Conservation (phyloP, 2,329 filamentous ascomycete species). For the Colletotrichum liaoningense region DNA sequence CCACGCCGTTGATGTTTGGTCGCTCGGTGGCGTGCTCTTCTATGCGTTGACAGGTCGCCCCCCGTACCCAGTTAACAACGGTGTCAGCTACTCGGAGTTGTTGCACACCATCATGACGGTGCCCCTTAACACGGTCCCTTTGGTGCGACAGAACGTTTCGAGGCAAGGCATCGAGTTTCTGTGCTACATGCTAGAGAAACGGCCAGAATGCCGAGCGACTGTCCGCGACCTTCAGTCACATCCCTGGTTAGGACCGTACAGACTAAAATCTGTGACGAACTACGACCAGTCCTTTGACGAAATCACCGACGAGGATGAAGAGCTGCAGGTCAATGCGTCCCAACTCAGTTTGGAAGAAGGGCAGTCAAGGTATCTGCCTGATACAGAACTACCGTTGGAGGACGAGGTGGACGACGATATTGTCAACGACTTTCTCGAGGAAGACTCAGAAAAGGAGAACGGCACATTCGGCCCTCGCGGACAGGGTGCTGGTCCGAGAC, state of each 20-base stretch:
- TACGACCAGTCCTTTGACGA: conserved; percentile 68
- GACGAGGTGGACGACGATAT: conserved; percentile 51
- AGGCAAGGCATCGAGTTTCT: conserved; percentile 79
- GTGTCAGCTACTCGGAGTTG: conserved; percentile 82
- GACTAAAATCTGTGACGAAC: conserved; percentile 38
- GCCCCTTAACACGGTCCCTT: conserved; percentile 72
- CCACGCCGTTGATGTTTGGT: conserved; percentile 96
- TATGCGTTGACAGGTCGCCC: conserved; percentile 83
- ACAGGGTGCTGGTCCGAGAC: conserved; percentile 48
- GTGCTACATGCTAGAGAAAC: conserved; percentile 81
- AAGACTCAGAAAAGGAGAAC: conserved; percentile 85
- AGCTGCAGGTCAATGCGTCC: conserved; percentile 69
- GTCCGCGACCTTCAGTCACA: conserved; percentile 77
- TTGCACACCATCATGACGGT: conserved; percentile 88
- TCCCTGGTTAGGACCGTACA: conserved; percentile 72
- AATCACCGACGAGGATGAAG: conserved; percentile 67
- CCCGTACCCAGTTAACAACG: conserved; percentile 83
- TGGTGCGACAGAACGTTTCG: conserved; percentile 71
- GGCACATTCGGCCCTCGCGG: conserved; percentile 70
- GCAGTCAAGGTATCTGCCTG: conserved; percentile 36
- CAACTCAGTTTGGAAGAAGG: conserved; percentile 71
- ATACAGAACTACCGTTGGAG: conserved; percentile 39
- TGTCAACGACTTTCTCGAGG: conserved; percentile 59
- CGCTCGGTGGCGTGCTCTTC: conserved; percentile 91
- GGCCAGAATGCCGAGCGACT: conserved; percentile 81